Conservation (phyloP, 202 grass and related monocot genomes). For the Cymbopogon flexuosus region DNA sequence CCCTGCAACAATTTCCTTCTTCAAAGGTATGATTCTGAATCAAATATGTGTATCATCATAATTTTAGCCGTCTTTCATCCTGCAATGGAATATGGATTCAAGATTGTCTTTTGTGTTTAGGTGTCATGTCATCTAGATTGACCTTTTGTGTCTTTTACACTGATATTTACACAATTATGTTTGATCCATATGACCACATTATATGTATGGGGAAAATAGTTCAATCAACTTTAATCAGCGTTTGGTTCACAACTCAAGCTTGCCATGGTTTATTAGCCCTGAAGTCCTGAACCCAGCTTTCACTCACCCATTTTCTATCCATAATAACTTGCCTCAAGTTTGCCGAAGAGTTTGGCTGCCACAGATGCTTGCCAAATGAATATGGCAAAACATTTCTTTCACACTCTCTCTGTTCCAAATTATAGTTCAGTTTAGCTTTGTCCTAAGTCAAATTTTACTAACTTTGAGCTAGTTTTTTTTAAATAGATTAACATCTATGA, state of each 20-base stretch:
- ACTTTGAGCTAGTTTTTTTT: too few relatives aligned
- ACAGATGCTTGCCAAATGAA: too few relatives aligned
- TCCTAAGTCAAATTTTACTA: too few relatives aligned
- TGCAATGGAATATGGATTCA: neutral
- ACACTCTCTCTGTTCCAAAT: too few relatives aligned
- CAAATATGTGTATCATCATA: neutral
- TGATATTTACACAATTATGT: neutral
- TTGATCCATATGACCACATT: neutral
- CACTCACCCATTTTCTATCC: neutral
- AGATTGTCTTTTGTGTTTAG: neutral
- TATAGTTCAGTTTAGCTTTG: too few relatives aligned
- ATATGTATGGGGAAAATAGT: neutral
- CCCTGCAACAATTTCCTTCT: constrained; percentile 81
- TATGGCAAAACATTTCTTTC: too few relatives aligned
- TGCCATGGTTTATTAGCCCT: neutral
- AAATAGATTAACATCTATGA: too few relatives aligned
- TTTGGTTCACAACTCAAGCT: neutral
- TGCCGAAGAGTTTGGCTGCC: neutral
- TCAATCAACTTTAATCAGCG: neutral
- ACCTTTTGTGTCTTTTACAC: neutral
- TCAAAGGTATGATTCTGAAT: constrained; percentile 51
- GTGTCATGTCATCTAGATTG: neutral
- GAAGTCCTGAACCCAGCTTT: neutral
- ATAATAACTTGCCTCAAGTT: neutral
- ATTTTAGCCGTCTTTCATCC: neutral